phyloP scores from a whole-genome alignment of 805 yeast genomes.

The Metschnikowia cerradonensis region DNA sequence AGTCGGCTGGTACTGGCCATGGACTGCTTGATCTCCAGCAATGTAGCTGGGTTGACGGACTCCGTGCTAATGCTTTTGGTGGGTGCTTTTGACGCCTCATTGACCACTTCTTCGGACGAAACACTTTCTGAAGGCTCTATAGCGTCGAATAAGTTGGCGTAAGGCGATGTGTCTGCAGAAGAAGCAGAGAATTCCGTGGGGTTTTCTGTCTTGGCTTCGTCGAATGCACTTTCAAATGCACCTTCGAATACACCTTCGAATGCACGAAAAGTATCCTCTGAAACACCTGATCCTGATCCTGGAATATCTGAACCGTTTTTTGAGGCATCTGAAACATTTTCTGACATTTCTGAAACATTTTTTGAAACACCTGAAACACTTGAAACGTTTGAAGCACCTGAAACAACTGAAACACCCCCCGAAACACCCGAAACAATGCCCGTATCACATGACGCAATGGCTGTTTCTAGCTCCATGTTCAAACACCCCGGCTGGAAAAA shows the following conservation, averaged over 20 bases:
- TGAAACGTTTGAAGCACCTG: too few species aligned
- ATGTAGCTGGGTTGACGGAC: slow-evolving; percentile 13
- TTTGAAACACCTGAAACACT: too few species aligned
- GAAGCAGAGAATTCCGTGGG: slow-evolving; percentile 2
- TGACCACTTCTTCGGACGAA: slow-evolving; percentile 9
- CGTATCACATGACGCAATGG: slow-evolving; percentile 1
- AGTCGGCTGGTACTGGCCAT: slow-evolving; percentile 26
- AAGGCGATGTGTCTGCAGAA: slow-evolving; percentile 13
- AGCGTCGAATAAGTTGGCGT: slow-evolving; percentile 11
- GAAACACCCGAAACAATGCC: too few species aligned
- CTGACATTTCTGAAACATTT: too few species aligned
- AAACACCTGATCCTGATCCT: too few species aligned
- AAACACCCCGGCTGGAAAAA: slow-evolving; percentile 1
- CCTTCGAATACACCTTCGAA: too few species aligned
- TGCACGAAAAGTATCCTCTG: too few species aligned
- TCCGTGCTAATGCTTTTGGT: not conserved
- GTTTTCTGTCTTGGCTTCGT: not conserved
- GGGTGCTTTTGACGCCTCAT: not conserved
- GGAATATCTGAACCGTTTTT: too few species aligned
- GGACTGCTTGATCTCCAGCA: slow-evolving; percentile 19
- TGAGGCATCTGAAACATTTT: too few species aligned
- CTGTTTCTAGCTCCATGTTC: slow-evolving; percentile 3
- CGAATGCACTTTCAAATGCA: not conserved
- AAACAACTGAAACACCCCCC: too few species aligned
- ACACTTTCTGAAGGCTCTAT: slow-evolving; percentile 12